phyloP scores from a whole-genome alignment of 176 grass and related monocot genomes.

The Avena eriantha region DNA sequence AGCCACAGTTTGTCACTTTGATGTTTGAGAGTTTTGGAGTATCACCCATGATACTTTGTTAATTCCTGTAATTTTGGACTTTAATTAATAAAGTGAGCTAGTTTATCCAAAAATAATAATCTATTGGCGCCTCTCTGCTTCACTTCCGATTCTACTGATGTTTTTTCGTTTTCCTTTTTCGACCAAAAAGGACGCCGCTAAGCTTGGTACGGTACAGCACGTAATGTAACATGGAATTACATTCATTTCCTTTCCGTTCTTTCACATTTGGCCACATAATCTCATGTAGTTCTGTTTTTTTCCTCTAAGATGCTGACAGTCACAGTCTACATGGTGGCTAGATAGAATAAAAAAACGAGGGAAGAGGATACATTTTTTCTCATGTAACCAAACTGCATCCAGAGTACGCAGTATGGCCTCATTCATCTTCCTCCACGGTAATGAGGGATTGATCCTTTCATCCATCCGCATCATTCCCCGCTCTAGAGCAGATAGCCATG shows the following conservation, averaged over 20 bases:
- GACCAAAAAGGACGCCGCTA: background rate
- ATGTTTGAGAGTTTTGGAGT: too few relatives aligned
- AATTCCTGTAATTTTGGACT: too few relatives aligned
- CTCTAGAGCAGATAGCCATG: slow-evolving; percentile 57
- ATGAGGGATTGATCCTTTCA: background rate
- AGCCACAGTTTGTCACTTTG: too few relatives aligned
- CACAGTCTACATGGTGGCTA: background rate
- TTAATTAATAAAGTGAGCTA: too few relatives aligned
- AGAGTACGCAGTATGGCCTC: background rate
- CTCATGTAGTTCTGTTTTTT: background rate
- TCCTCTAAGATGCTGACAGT: background rate
- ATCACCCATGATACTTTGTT: too few relatives aligned
- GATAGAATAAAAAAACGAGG: background rate
- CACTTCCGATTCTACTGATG: background rate
- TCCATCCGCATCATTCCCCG: background rate
- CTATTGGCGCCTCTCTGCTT: too few relatives aligned
- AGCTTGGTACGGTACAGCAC: background rate
- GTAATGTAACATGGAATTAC: background rate
- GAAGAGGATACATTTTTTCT: slow-evolving; percentile 6
- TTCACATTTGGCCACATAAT: background rate
- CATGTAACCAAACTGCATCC: slow-evolving; percentile 17
- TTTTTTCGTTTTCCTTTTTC: too few relatives aligned
- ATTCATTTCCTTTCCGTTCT: slow-evolving; percentile 2
- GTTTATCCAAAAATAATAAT: too few relatives aligned
- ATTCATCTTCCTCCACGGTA: background rate